These are phyloP conservation scores for Aureobasidium vineae DNA, from an alignment of 2,329 filamentous ascomycete species.

Conservation along the genomic window DNA sequence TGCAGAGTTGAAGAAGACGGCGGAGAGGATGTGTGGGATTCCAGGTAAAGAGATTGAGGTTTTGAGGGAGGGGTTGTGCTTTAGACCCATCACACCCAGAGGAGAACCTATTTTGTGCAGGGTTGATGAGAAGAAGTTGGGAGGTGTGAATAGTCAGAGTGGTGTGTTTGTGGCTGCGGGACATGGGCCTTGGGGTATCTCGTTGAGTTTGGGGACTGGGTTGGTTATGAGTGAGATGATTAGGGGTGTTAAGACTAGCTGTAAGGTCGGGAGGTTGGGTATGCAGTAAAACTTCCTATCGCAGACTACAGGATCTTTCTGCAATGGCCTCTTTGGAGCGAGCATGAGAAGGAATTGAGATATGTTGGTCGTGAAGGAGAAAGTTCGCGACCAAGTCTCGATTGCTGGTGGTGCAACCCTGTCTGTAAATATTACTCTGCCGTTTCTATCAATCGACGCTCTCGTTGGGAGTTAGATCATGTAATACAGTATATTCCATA, in stretches of 20 bases:
- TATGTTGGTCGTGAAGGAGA: background rate
- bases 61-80: conserved; percentile 66
- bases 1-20: conserved; percentile 51
- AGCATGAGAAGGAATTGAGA: no score
- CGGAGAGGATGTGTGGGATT: conserved; percentile 50
- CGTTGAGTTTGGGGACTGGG: conserved; percentile 62
- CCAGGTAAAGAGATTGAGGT: conserved; percentile 58
- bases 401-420: background rate
- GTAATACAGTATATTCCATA: no score
- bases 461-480: no score
- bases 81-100: conserved; percentile 64
- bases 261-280: conserved; percentile 56
- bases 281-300: background rate
- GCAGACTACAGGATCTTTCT: no score
- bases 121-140: conserved; percentile 56
- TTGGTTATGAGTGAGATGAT: conserved; percentile 69
- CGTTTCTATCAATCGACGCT: no score
- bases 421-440: background rate
- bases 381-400: background rate
- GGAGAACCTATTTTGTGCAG: conserved; percentile 64
- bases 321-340: background rate
- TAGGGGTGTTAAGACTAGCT: conserved; percentile 57
- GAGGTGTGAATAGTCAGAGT: conserved; percentile 51
- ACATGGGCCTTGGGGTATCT: conserved; percentile 71
- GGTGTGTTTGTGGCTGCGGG: conserved; percentile 70